These are phyloP conservation scores for Capniomyces stellatus DNA, from an alignment of 371 early-diverging fungal species.

Conservation along the genomic window DNA sequence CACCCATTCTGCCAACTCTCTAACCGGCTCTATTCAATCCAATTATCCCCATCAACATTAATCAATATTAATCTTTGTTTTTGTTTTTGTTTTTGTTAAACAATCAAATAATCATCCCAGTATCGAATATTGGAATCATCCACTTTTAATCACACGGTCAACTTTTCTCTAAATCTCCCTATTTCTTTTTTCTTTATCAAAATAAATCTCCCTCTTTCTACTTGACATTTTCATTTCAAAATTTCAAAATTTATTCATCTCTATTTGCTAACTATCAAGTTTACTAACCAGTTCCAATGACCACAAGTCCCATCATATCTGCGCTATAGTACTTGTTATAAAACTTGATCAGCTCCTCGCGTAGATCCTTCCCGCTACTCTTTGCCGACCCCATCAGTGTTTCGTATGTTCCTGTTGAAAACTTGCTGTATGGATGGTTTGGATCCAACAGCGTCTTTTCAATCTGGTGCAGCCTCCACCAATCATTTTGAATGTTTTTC, in stretches of 20 bases:
- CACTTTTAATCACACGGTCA: too few relatives aligned
- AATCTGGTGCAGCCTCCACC: constrained; percentile 73
- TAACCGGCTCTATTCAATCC: constrained; percentile 43
- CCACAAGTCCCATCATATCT: constrained; percentile 85
- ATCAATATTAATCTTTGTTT: too few relatives aligned
- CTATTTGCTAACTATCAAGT: background rate
- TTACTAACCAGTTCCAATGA: constrained; percentile 44
- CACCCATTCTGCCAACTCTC: constrained; percentile 60
- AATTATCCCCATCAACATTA: too few relatives aligned
- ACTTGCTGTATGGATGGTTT: constrained; percentile 66
- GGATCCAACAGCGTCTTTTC: constrained; percentile 58
- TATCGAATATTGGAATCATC: too few relatives aligned
- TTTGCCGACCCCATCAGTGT: constrained; percentile 65
- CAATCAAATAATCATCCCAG: background rate
- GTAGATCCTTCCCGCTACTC: constrained; percentile 51
- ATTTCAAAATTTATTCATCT: too few relatives aligned
- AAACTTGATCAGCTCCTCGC: constrained; percentile 71
- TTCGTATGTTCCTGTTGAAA: constrained; percentile 71
- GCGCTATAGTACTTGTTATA: constrained; percentile 79
- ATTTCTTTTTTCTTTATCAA: too few relatives aligned
- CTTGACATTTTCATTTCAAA: too few relatives aligned
- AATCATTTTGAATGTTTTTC: constrained; percentile 72
- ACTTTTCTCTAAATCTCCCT: too few relatives aligned
- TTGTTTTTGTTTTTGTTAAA: background rate
- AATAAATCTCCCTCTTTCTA: too few relatives aligned